Evolutionary conservation across 2,329 filamentous ascomycete genomes (phyloP).

Genomic region (Pleurostoma richardsiae): DNA sequence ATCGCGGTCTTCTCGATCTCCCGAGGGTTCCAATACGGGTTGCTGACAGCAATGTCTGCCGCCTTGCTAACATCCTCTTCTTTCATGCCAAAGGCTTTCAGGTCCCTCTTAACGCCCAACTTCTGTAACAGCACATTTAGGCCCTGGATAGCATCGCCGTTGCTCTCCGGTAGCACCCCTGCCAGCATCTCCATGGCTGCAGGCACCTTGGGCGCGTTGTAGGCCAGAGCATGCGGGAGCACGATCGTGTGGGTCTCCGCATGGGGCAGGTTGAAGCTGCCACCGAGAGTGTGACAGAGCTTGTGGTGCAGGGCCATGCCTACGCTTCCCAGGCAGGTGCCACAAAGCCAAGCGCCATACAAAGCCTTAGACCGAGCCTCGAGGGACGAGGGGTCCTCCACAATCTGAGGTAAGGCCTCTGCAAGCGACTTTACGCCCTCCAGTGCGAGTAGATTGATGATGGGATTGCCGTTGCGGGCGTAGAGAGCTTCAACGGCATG

Average conservation of each 20-base stretch:
- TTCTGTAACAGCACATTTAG: constrained; percentile 51
- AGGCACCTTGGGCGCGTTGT: constrained; percentile 52
- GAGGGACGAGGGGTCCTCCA: constrained; percentile 34
- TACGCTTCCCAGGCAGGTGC: constrained; percentile 52
- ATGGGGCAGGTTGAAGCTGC: constrained; percentile 59
- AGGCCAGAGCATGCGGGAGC: constrained; percentile 57
- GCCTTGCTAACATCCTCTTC: constrained; percentile 53
- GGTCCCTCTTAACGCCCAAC: constrained; percentile 42
- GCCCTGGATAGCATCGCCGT: constrained; percentile 53
- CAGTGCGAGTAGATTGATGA: constrained; percentile 51
- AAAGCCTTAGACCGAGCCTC: constrained; percentile 46
- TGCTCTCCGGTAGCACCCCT: constrained; percentile 45
- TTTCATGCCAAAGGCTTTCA: constrained; percentile 51
- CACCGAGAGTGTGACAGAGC: constrained; percentile 60
- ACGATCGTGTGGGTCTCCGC: constrained; percentile 62
- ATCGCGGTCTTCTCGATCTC: constrained; percentile 43
- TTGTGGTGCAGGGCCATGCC: constrained; percentile 65
- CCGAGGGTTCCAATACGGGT: constrained; percentile 55
- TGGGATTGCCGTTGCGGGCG: constrained; percentile 54
- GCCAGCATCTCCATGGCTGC: constrained; percentile 48
- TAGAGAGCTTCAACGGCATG: constrained; percentile 63
- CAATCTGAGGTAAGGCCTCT: constrained; percentile 45
- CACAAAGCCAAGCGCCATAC: constrained; percentile 63
- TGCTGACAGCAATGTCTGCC: constrained; percentile 48
- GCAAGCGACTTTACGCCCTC: constrained; percentile 53